These are phyloP conservation scores for Aureobasidium sp. DNA, from an alignment of 2,329 filamentous ascomycete genomes.

Conservation along the genomic window DNA sequence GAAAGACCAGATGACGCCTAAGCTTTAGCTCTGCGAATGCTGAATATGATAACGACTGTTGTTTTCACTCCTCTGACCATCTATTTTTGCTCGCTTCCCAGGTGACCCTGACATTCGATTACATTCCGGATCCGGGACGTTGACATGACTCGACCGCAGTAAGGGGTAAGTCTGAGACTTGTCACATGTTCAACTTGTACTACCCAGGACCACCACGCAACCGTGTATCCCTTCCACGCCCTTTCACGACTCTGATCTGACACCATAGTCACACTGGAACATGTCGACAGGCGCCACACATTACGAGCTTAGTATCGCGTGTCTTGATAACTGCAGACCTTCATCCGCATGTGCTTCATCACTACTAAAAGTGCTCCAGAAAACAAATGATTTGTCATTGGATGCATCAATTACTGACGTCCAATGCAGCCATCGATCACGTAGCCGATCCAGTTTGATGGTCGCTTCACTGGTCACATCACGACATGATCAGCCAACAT, in stretches of 20 bases:
- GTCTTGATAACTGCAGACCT: background rate
- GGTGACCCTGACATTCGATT: background rate
- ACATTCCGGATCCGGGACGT: background rate
- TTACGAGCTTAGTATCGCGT: no score
- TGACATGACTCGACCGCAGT: background rate
- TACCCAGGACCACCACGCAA: background rate
- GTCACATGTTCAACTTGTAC: background rate
- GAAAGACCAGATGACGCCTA: constrained; percentile 1
- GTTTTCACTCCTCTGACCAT: background rate
- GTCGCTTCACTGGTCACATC: background rate
- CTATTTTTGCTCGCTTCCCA: background rate
- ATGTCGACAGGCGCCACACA: background rate
- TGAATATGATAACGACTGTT: background rate
- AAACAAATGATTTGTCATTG: background rate
- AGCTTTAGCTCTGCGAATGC: background rate
- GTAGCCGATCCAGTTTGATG: background rate
- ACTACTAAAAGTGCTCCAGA: background rate
- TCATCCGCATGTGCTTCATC: background rate
- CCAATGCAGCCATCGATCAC: background rate
- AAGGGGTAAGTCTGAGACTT: background rate
- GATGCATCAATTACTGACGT: background rate
- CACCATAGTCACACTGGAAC: no score
- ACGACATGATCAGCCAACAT: background rate
- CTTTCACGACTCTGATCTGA: background rate
- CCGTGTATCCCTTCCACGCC: background rate